Conservation (phyloP, 2,329 filamentous ascomycete genomes). For the Plenodomus lindquistii region DNA sequence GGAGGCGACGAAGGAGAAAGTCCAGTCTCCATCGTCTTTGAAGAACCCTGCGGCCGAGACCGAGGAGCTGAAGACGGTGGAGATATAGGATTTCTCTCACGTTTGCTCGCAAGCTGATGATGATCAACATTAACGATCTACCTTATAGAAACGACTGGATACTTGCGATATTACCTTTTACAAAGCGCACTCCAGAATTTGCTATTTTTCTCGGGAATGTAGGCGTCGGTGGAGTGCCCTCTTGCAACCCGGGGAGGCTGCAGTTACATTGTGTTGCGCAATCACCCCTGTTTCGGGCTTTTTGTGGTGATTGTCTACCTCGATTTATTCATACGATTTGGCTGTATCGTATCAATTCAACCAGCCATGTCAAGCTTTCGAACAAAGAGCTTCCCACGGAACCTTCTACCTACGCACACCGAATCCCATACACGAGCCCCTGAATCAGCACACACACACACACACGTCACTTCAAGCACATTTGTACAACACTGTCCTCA, state of each 20-base stretch:
- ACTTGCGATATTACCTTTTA: conserved; percentile 8
- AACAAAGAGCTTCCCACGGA: background rate
- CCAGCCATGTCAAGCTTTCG: background rate
- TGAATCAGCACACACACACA: background rate
- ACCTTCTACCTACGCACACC: background rate
- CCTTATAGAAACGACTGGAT: conserved; percentile 34
- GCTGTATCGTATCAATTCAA: background rate
- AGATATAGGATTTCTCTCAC: conserved; percentile 43
- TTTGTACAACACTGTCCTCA: background rate
- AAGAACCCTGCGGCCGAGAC: conserved; percentile 36
- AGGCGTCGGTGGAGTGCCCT: conserved; percentile 17
- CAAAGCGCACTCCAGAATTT: conserved; percentile 3
- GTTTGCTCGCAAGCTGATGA: conserved; percentile 1
- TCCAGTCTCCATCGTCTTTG: conserved; percentile 23
- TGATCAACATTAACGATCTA: conserved; percentile 17
- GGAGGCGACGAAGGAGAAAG: conserved; percentile 9
- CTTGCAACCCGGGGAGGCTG: conserved; percentile 7
- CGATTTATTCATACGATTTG: background rate
- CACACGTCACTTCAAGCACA: background rate
- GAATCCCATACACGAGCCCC: background rate
- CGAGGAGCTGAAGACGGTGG: conserved; percentile 54
- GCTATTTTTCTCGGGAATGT: conserved; percentile 12
- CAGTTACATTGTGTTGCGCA: conserved; percentile 17
- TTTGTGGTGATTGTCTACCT: conserved; percentile 1
- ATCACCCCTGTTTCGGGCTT: conserved; percentile 7